These are phyloP conservation scores for Rhododendron ovatum DNA, from an alignment of 148 eudicot genomes.

Conservation along the genomic window DNA sequence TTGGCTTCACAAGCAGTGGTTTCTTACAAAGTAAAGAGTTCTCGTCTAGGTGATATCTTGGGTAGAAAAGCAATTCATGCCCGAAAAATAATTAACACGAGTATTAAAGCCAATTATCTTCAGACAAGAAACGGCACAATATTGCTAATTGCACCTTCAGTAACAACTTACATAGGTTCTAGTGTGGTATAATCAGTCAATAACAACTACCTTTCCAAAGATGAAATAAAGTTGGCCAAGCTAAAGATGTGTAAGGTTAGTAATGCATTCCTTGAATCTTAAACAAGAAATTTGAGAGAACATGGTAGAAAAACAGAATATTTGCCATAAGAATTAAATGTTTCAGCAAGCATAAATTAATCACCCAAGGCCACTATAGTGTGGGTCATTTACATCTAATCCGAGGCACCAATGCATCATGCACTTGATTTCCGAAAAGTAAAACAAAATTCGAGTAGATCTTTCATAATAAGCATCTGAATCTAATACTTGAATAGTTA, in stretches of 20 bases:
- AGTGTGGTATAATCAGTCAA: background rate
- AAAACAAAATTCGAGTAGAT: background rate
- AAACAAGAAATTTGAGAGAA: background rate
- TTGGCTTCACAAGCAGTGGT: constrained; percentile 70
- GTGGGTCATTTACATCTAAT: background rate
- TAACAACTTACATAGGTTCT: background rate
- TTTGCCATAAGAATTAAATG: background rate
- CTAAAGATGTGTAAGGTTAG: background rate
- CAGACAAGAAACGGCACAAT: background rate
- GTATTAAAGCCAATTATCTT: background rate
- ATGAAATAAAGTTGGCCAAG: background rate
- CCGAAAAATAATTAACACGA: constrained; percentile 36
- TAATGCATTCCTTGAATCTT: background rate
- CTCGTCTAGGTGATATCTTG: constrained; percentile 97
- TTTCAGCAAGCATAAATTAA: background rate
- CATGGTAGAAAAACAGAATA: background rate
- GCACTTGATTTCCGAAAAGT: background rate
- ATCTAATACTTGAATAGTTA: background rate
- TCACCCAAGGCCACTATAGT: background rate
- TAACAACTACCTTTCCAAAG: background rate
- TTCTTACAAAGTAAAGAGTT: constrained; percentile 82
- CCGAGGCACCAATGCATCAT: background rate
- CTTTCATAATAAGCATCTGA: background rate
- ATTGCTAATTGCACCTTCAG: constrained; percentile 1
- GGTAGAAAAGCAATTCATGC: constrained; percentile 92